Conservation (phyloP, 2,329 filamentous ascomycete species). For the Trichoderma afroharzianum region DNA sequence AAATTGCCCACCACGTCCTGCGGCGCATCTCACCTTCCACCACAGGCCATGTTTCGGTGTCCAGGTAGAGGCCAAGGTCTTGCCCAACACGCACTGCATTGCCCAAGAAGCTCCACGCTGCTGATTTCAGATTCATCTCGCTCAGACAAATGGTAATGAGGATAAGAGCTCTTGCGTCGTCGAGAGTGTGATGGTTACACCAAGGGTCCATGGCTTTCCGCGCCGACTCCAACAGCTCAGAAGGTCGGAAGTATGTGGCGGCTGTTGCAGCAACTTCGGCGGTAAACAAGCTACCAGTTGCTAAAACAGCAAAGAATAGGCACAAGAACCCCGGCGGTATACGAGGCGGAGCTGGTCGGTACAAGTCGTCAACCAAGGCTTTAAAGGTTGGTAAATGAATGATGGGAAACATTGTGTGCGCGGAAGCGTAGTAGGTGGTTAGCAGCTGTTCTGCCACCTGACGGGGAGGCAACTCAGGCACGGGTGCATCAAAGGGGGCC, state of each 20-base stretch:
- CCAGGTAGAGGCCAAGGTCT: conserved; percentile 75
- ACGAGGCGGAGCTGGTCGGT: conserved; percentile 58
- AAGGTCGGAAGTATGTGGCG: conserved; percentile 47
- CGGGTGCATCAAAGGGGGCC: conserved; percentile 47
- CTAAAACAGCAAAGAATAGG: conserved; percentile 78
- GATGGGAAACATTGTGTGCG: conserved; percentile 79
- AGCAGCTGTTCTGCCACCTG: conserved; percentile 68
- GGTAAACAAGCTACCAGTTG: conserved; percentile 74
- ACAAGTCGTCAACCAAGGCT: conserved; percentile 71
- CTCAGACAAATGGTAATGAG: conserved; percentile 75
- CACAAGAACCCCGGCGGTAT: conserved; percentile 69
- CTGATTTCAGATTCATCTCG: conserved; percentile 81
- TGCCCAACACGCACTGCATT: conserved; percentile 76
- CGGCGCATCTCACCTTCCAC: conserved; percentile 83
- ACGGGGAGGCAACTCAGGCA: conserved; percentile 67
- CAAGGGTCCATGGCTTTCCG: conserved; percentile 72
- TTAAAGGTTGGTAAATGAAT: conserved; percentile 85
- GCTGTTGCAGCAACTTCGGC: conserved; percentile 49
- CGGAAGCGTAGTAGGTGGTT: conserved; percentile 68
- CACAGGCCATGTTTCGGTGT: conserved; percentile 67
- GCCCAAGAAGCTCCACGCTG: conserved; percentile 83
- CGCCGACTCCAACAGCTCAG: conserved; percentile 68
- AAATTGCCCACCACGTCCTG: conserved; percentile 91
- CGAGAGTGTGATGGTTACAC: conserved; percentile 72
- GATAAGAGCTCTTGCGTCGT: conserved; percentile 69